These are phyloP conservation scores for Candida corydali DNA, from an alignment of 805 yeast genomes.

Conservation along the genomic window DNA sequence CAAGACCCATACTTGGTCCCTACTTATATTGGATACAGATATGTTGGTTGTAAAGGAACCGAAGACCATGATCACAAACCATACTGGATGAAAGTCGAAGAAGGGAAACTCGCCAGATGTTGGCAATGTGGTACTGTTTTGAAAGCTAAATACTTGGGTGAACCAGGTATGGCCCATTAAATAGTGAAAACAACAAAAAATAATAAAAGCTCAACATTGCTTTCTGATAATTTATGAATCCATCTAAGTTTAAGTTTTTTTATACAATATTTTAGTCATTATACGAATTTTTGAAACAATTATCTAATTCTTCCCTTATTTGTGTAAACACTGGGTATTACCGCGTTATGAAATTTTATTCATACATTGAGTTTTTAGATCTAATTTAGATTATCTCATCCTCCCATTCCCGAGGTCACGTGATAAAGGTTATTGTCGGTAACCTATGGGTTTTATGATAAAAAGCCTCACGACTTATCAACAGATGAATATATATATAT, in stretches of 20 bases:
- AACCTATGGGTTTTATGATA: background rate
- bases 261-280: slow-evolving; percentile 3
- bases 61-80: slow-evolving; percentile 90
- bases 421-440: background rate
- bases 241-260: slow-evolving; percentile 1
- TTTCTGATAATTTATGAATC: slow-evolving; percentile 1
- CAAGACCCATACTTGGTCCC: slow-evolving; percentile 86
- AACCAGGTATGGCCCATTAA: slow-evolving; percentile 60
- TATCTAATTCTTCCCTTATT: background rate
- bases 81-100: slow-evolving; percentile 89
- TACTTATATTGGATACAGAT: slow-evolving; percentile 88
- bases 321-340: no score
- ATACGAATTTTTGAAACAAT: slow-evolving; percentile 1
- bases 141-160: slow-evolving; percentile 84
- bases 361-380: no score
- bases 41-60: slow-evolving; percentile 95
- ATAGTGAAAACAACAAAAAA: background rate
- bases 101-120: slow-evolving; percentile 84
- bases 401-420: no score
- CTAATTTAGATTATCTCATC: no score
- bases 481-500: background rate
- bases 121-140: slow-evolving; percentile 99
- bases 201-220: background rate
- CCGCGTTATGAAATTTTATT: no score
- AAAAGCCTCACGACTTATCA: background rate